Conservation (phyloP, 2,329 filamentous ascomycete species). For the Sclerotinia glacialis region DNA sequence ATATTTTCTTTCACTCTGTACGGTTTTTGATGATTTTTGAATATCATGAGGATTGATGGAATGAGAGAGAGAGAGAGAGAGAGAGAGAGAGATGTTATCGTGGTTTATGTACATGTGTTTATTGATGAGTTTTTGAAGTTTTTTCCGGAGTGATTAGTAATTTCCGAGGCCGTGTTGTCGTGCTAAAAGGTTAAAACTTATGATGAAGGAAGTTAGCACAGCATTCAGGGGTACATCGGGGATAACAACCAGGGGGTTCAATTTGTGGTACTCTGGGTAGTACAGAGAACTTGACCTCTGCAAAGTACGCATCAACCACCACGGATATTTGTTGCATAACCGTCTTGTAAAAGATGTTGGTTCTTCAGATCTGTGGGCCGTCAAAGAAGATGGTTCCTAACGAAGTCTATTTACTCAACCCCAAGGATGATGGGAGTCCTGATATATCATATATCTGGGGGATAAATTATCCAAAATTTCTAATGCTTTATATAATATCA, state of each 20-base stretch:
- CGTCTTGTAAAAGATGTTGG: constrained; percentile 5
- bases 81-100: not conserved
- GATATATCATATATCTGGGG: constrained; percentile 82
- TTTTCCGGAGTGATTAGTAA: not conserved
- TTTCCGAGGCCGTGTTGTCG: not conserved
- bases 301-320: too few species aligned
- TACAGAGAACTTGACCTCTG: too few species aligned
- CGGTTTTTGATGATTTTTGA: not conserved
- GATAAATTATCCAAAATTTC: constrained; percentile 60
- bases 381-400: constrained; percentile 61
- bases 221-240: not conserved
- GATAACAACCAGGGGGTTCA: not conserved
- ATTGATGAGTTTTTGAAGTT: not conserved
- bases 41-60: not conserved
- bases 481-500: too few species aligned
- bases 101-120: not conserved
- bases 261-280: not conserved
- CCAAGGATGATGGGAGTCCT: constrained; percentile 91
- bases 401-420: constrained; percentile 81
- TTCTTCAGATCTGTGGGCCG: constrained; percentile 46
- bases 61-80: too few species aligned
- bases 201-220: not conserved
- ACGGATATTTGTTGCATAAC: too few species aligned
- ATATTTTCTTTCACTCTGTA: not conserved
- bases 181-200: not conserved